Conservation (phyloP, 1,139 yeast genomes). For the Scheffersomyces quercinus region DNA sequence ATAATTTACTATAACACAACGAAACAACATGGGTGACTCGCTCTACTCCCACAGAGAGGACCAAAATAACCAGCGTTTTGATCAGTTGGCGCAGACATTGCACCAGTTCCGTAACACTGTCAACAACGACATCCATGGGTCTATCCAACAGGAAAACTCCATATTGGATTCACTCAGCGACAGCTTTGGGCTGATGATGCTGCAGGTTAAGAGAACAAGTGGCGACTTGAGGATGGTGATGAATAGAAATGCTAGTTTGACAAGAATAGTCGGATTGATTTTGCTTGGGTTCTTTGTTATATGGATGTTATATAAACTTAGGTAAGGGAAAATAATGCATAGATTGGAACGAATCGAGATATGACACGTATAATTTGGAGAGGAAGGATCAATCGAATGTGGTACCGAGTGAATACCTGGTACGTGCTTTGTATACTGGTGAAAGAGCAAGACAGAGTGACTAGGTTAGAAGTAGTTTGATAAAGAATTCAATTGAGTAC, state of each 20-base stretch:
- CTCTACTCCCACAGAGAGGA: conserved; percentile 47
- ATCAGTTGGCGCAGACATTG: conserved; percentile 45
- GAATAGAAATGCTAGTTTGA: conserved; percentile 45
- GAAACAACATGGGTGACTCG: conserved; percentile 30
- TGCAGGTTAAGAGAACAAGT: conserved; percentile 66
- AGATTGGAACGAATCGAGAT: too few relatives aligned
- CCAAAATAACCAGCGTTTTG: conserved; percentile 47
- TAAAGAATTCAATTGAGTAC: too few relatives aligned
- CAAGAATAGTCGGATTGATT: conserved; percentile 47
- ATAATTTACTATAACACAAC: neutral
- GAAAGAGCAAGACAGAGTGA: too few relatives aligned
- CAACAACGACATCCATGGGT: conserved; percentile 44
- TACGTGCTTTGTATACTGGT: too few relatives aligned
- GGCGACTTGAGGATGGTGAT: conserved; percentile 57
- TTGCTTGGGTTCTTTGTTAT: conserved; percentile 62
- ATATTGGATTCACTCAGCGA: conserved; percentile 54
- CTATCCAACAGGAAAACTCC: conserved; percentile 44
- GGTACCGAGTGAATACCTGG: too few relatives aligned
- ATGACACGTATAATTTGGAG: too few relatives aligned
- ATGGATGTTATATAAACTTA: conserved; percentile 63
- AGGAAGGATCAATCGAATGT: too few relatives aligned
- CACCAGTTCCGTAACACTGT: conserved; percentile 48
- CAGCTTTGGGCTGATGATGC: conserved; percentile 60
- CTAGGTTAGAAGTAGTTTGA: too few relatives aligned
- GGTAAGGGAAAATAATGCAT: neutral